phyloP scores from a whole-genome alignment of 805 yeast genomes.

The Candida boleticola region DNA sequence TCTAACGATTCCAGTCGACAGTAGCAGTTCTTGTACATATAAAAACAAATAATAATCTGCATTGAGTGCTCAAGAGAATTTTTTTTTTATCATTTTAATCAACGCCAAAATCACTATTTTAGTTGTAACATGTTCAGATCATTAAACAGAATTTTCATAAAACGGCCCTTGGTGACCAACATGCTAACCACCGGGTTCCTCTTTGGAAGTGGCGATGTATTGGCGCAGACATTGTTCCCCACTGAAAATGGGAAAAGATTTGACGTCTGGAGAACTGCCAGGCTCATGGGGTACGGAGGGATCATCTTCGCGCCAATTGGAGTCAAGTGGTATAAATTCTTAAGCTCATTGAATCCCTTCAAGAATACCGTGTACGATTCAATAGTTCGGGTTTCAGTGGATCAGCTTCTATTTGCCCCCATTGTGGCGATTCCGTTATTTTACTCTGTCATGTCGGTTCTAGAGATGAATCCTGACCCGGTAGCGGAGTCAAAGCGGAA shows the following conservation, averaged over 20 bases:
- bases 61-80: too few relatives aligned
- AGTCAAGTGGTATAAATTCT: conserved; percentile 61
- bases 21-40: too few relatives aligned
- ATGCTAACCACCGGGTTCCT: conserved; percentile 48
- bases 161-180: conserved; percentile 45
- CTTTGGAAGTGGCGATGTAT: conserved; percentile 72
- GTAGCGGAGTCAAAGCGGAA: conserved; percentile 39
- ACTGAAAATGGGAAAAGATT: conserved; percentile 23
- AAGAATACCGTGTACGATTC: conserved; percentile 16
- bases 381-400: conserved; percentile 54
- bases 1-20: too few relatives aligned
- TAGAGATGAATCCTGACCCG: conserved; percentile 52
- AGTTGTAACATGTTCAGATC: too few relatives aligned
- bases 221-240: conserved; percentile 63
- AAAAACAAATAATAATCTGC: too few relatives aligned
- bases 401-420: conserved; percentile 80
- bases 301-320: conserved; percentile 75
- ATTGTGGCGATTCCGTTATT: conserved; percentile 68
- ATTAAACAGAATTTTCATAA: conserved; percentile 24
- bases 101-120: too few relatives aligned
- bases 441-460: conserved; percentile 59
- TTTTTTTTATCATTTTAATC: too few relatives aligned
- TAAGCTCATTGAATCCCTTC: conserved; percentile 36
- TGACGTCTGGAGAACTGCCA: conserved; percentile 54
- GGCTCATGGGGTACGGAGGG: conserved; percentile 73